Evolutionary conservation across 306 rosid species (phyloP).

Genomic region (Cercis canadensis): DNA sequence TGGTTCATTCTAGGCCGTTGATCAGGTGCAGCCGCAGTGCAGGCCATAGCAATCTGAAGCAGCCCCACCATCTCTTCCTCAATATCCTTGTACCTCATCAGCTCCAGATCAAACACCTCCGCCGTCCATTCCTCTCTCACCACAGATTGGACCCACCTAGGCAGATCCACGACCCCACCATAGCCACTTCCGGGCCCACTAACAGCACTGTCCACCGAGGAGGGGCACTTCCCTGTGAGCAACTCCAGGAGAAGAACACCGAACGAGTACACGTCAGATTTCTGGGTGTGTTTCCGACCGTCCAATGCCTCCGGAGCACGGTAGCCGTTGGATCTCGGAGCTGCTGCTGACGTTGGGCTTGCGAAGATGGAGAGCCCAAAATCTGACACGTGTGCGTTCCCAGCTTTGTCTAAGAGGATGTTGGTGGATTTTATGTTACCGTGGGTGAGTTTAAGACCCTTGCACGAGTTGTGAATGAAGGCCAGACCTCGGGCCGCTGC

Average conservation of each 20-base stretch:
- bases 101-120: constrained; percentile 91
- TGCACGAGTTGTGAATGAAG: constrained; percentile 75
- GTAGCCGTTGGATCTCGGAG: constrained; percentile 68
- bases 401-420: constrained; percentile 64
- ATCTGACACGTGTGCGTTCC: constrained; percentile 70
- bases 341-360: constrained; percentile 33
- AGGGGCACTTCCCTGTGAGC: constrained; percentile 86
- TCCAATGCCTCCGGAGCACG: constrained; percentile 73
- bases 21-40: constrained; percentile 60
- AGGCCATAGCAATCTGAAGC: constrained; percentile 70
- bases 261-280: constrained; percentile 77
- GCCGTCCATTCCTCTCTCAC: constrained; percentile 96
- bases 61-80: constrained; percentile 95
- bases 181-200: constrained; percentile 53
- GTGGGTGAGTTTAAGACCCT: constrained; percentile 63
- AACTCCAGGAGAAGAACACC: constrained; percentile 85
- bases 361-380: constrained; percentile 72
- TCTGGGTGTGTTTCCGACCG: constrained; percentile 62
- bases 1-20: constrained; percentile 86
- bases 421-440: constrained; percentile 91
- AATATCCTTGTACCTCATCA: constrained; percentile 86
- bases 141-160: constrained; percentile 89
- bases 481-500: constrained; percentile 83
- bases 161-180: constrained; percentile 64
- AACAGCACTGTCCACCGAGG: constrained; percentile 42